Evolutionary conservation across 352 stramenopile genomes (phyloP), one percentile per base, ranked within the genome.

Genomic region (Pythium dissotocum): DNA sequence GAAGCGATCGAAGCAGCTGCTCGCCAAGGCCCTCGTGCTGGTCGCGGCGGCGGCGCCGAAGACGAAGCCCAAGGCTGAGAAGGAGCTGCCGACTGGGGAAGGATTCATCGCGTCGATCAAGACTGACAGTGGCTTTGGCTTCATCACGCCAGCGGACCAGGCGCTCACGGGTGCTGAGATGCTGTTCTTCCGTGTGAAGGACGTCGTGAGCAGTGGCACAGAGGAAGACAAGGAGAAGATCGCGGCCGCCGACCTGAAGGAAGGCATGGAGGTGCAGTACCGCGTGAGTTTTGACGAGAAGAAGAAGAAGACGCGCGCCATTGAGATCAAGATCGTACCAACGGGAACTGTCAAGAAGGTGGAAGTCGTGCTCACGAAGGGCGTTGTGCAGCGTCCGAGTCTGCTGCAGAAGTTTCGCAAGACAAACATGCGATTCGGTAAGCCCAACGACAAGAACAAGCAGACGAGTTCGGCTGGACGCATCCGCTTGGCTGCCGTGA

Each of bases 171-270:
- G 78, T 2, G 77, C 78, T 28, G 82, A 90, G 63, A 90, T 89
- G 59, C 35, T 94, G 38, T 94, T 89, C 66, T 94, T 94, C 72
- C 86, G 91, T 68, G 74, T 94, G 32, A 92, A 89, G 38, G 86
- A 91, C 18, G 73, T 94, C 30, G 77, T 75, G 21, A 81, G 74
- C 0, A 77, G 76, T 32, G 75, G 89, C 63, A 83, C 75, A 10
- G 46, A 53, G 6, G n/a, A 28, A 10, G 46, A 53, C 21, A 53
- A 53, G 44, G 44, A 52, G 44, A 52, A 52, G 46, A 7, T 26
- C 6, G 21, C n/a, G 14, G 21, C 9, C 12, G 71, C 71, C 16
- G 79, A 89, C 26, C 56, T 94, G 42, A 88, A 89, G 51, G 82
- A 87, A 63, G 86, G 84, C 46, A 86, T 88, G 58, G 86, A 94